Conservation (phyloP, 1,139 yeast genomes). For the Protomyces inundatus region DNA sequence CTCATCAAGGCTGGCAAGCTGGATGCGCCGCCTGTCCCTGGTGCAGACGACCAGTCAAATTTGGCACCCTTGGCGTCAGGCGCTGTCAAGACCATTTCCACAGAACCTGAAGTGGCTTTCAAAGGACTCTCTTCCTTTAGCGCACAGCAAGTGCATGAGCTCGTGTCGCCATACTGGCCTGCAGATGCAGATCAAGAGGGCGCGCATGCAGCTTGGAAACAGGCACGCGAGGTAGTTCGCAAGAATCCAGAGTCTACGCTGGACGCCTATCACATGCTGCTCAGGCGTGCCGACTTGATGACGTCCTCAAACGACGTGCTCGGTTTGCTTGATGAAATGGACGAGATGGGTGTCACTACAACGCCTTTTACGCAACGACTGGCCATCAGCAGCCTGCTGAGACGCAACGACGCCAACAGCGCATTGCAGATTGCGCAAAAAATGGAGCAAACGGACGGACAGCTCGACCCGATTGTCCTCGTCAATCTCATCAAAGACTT, state of each 20-base stretch:
- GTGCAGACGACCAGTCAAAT: not conserved
- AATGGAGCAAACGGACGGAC: not conserved
- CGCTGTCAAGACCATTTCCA: not conserved
- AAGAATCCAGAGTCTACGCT: not conserved
- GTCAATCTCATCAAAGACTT: not conserved
- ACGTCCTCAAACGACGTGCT: not conserved
- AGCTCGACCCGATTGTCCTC: not conserved
- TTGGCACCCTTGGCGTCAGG: not conserved
- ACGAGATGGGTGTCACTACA: not conserved
- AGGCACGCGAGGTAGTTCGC: not conserved
- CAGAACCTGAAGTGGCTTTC: not conserved
- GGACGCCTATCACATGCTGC: not conserved
- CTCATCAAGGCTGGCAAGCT: not conserved
- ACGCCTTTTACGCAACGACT: not conserved
- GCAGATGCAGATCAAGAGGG: not conserved
- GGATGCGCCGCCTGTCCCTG: not conserved
- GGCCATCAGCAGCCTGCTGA: not conserved
- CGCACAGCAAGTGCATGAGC: not conserved
- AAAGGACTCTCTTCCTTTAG: not conserved
- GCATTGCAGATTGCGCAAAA: not conserved
- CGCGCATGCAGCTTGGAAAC: not conserved
- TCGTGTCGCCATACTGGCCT: not conserved
- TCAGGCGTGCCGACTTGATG: not conserved
- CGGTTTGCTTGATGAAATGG: not conserved
- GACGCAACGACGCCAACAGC: not conserved